Evolutionary conservation across 176 grass and related monocot species (phyloP).

Genomic region (Urochloa ruziziensis): DNA sequence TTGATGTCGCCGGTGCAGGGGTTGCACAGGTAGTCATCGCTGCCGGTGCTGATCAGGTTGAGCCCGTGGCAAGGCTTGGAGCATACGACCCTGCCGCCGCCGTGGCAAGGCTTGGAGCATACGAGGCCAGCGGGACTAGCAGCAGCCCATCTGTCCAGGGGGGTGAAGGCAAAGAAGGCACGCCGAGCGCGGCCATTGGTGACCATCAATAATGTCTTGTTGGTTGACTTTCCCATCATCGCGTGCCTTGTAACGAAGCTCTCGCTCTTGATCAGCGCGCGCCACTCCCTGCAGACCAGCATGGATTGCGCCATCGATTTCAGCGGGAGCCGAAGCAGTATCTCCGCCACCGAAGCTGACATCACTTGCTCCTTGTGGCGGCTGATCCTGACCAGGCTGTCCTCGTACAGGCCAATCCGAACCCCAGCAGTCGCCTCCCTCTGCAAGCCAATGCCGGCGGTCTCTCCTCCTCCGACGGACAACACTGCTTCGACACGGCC

Average conservation of each 20-base stretch:
- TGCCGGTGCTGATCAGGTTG: slow-evolving; percentile 13
- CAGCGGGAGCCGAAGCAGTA: slow-evolving; percentile 7
- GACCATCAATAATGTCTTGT: background rate
- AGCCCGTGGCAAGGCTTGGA: too few relatives aligned
- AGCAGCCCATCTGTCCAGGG: background rate
- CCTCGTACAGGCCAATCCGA: background rate
- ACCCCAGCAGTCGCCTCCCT: background rate
- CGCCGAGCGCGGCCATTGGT: background rate
- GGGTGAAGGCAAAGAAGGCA: background rate
- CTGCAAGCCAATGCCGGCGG: background rate
- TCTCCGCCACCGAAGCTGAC: background rate
- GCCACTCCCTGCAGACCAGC: background rate
- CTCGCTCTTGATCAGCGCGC: background rate
- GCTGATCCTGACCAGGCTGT: background rate
- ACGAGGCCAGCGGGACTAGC: background rate
- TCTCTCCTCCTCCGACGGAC: background rate
- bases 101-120: slow-evolving; percentile 18
- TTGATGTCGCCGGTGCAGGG: background rate
- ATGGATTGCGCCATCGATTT: background rate
- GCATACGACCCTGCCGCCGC: too few relatives aligned
- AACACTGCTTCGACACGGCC: background rate
- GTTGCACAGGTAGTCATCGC: slow-evolving; percentile 18
- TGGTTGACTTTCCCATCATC: too few relatives aligned
- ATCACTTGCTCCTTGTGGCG: background rate
- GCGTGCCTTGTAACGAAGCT: background rate